Percentiles rank a stretch among this genome's conserved stretches.
These are phyloP conservation scores for Trichoderma atrobrunneum DNA, from an alignment of 2,329 filamentous ascomycete genomes.

Conservation along the genomic window DNA sequence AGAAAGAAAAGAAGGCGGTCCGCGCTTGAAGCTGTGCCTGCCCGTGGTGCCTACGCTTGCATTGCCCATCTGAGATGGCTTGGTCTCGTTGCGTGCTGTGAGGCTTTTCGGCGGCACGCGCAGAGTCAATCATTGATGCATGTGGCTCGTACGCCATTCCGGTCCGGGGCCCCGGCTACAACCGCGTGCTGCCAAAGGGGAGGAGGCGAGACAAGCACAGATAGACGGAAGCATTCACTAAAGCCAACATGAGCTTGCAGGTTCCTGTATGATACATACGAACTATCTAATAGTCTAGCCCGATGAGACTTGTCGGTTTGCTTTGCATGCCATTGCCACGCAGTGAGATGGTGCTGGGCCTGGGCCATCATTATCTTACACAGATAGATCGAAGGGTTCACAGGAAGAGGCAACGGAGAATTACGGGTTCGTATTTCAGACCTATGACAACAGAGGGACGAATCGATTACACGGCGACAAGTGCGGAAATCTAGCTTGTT, in stretches of 20 bases:
- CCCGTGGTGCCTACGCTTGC: conserved; percentile 6
- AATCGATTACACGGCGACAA: not conserved
- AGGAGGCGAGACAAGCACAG: not conserved
- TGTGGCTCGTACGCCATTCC: conserved; percentile 8
- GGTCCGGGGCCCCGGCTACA: not conserved
- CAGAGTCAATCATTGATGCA: conserved; percentile 10
- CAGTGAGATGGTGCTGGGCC: not conserved
- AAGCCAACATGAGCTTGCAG: not conserved
- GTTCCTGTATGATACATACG: not conserved
- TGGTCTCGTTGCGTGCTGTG: conserved; percentile 8
- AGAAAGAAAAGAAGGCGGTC: not conserved
- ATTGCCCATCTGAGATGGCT: not conserved
- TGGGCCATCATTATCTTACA: not conserved
- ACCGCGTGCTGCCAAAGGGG: not conserved
- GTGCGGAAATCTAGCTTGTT: not conserved
- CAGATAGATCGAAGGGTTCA: conserved; percentile 6
- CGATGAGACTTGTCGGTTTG: not conserved
- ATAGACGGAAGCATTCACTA: not conserved
- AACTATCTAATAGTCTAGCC: not conserved
- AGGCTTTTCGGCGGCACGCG: conserved; percentile 6
- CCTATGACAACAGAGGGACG: not conserved
- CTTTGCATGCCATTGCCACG: not conserved
- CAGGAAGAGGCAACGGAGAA: not conserved
- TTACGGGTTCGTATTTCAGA: not conserved
- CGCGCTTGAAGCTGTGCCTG: conserved; percentile 10